Percentiles rank a stretch among this genome's conserved stretches.
Conservation (phyloP, 1,284 basidiomycete species). For the Microbotryum saponariae region DNA sequence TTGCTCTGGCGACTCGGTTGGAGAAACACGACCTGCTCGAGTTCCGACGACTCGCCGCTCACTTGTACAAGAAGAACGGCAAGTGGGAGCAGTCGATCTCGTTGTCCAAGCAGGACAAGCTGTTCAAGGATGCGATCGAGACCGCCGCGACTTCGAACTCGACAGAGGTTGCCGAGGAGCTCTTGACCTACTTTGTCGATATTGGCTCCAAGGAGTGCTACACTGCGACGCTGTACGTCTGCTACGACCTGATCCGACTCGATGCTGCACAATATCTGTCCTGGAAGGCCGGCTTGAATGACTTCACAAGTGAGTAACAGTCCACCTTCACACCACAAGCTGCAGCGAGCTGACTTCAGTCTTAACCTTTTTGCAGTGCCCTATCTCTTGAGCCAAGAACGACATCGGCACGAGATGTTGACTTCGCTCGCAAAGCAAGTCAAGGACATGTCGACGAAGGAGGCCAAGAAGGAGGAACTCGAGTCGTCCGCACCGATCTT, state of each 20-base stretch:
- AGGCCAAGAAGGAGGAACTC: constrained; percentile 74
- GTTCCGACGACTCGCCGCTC: constrained; percentile 86
- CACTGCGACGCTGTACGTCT: constrained; percentile 53
- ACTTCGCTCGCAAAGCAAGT: constrained; percentile 71
- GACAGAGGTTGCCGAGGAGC: constrained; percentile 82
- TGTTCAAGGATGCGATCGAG: constrained; percentile 92
- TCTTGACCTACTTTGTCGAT: constrained; percentile 65
- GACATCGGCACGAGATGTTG: constrained; percentile 47
- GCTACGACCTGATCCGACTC: constrained; percentile 80
- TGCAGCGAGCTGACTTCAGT: not conserved
- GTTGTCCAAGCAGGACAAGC: constrained; percentile 87
- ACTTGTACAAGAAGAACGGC: constrained; percentile 94
- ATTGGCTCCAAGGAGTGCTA: constrained; percentile 99
- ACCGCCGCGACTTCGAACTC: constrained; percentile 77
- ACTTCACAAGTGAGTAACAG: constrained; percentile 70
- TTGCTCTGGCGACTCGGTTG: constrained; percentile 73
- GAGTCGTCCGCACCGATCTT: constrained; percentile 31
- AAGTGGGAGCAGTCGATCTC: constrained; percentile 89
- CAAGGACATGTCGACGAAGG: constrained; percentile 68
- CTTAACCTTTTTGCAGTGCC: constrained; percentile 35
- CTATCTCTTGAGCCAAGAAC: constrained; percentile 15
- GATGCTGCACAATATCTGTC: constrained; percentile 90
- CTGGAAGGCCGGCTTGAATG: constrained; percentile 89
- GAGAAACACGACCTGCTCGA: constrained; percentile 89
- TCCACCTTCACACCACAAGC: no score